Conservation (phyloP, 192 early-diverging fungal species). For the Piromyces finnis region DNA sequence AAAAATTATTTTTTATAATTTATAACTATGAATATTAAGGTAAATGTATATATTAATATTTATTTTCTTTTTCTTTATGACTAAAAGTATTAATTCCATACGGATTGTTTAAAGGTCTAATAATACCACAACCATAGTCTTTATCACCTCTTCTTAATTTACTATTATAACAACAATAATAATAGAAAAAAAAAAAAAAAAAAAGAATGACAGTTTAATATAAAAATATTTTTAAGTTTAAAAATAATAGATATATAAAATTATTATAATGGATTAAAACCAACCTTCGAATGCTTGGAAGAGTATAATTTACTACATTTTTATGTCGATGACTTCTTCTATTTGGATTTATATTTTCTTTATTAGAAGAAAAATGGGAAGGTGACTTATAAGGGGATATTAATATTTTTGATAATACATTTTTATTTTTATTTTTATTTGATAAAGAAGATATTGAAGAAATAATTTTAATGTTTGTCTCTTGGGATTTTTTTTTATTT, state of each 20-base stretch:
- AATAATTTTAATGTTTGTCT: no score
- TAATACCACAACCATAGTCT: background rate
- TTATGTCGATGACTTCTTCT: background rate
- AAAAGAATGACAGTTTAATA: no score
- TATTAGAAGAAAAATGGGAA: background rate
- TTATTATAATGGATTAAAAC: no score
- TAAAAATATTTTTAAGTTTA: no score
- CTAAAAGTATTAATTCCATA: background rate
- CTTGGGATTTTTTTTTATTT: no score
- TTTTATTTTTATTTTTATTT: background rate
- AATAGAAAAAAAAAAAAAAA: no score
- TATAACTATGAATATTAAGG: no score
- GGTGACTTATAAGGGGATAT: background rate
- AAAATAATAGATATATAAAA: no score
- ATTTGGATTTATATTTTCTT: background rate
- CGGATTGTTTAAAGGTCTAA: background rate
- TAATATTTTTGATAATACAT: background rate
- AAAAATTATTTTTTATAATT: no score
- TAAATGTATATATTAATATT: no score
- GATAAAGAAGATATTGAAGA: background rate
- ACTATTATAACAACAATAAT: background rate
- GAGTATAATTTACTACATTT: background rate
- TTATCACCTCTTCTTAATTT: background rate
- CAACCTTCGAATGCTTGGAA: background rate
- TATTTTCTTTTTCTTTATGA: background rate